phyloP scores from a whole-genome alignment of 2,329 filamentous ascomycete genomes.

The Aspergillus sp. region DNA sequence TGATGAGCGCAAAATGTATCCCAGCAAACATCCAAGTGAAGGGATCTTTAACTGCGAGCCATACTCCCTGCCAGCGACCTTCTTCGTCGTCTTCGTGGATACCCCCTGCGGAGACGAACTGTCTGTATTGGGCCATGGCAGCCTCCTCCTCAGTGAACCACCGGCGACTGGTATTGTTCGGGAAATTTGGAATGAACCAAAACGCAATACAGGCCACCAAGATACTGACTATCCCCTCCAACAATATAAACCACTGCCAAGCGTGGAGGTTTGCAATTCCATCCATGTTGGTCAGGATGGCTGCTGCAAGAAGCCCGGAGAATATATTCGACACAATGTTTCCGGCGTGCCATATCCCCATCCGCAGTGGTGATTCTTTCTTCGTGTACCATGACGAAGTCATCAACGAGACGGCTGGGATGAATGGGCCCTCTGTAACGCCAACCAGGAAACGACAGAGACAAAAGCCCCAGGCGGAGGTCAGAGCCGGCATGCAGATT shows the following conservation, averaged over 20 bases:
- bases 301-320: conserved; percentile 5
- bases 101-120: conserved; percentile 7
- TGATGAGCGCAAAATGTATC: conserved; percentile 10
- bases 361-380: conserved; percentile 8
- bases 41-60: conserved; percentile 8
- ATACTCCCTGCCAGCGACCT: conserved; percentile 5
- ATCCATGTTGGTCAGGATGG: conserved; percentile 10
- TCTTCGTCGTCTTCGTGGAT: conserved; percentile 5
- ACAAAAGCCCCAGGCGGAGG: conserved; percentile 9
- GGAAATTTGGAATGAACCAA: conserved; percentile 7
- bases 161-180: conserved; percentile 4
- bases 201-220: conserved; percentile 1
- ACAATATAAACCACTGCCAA: conserved; percentile 10
- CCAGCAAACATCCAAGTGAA: conserved; percentile 10
- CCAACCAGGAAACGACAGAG: conserved; percentile 12
- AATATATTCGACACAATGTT: conserved; percentile 11
- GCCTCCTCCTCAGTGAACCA: conserved; percentile 9
- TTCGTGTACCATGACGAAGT: conserved; percentile 11
- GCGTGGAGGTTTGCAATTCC: conserved; percentile 6
- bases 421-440: conserved; percentile 8
- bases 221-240: conserved; percentile 11
- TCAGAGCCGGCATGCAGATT: conserved; percentile 11
- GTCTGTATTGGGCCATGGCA: conserved; percentile 10
- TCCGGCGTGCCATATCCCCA: conserved; percentile 11
- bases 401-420: conserved; percentile 8